Evolutionary conservation across 495 filamentous ascomycete genomes (phyloP), one percentile per base, ranked within the genome.

Genomic region (Patellaria atrata): DNA sequence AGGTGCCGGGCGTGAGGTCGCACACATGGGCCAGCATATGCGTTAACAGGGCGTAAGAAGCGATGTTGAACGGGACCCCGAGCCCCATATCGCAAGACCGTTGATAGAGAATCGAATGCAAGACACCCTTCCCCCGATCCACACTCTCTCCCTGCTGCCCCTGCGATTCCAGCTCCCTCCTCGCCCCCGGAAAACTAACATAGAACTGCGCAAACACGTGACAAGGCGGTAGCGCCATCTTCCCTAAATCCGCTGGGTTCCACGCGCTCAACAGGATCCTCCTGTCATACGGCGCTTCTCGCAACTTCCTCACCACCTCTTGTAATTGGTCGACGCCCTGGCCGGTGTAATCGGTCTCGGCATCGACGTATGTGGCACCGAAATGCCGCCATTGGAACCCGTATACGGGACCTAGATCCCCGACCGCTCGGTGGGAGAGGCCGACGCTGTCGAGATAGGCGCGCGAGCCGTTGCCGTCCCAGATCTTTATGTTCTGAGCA

Each of bases 121-220:
- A 62, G 17, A 76, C 65, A 2, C 85, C 84, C 41, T 65, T 67
- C 9, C 55, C 50, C 31, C 65, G 67, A n/a, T n/a, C n/a, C n/a
- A n/a, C n/a, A n/a, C n/a, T n/a, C 5, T 52, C 50, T 27, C 51
- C 55, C 22, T 53, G 50, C 25, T 43, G 51, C 17, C 56, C 50
- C 30, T 51, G 51, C n/a, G 51, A 47, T 28, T 48, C n/a, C 19
- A 7, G 34, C 20, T 37, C 6, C 25, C 41, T 19, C 33, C 33
- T 40, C 5, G 35, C 21, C 17, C 42, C 22, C 5, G 80, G 79
- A 55, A 71, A 94, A 1, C 77, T 82, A 23, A 97, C 86, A 48
- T 94, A 94, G 50, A 96, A 96, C 59, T 96, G 91, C 10, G 87
- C 87, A 60, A 97, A 94, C 89, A 97, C 93, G 56, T 96, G 89